Base-by-base conservation (phyloP, 2,329 filamentous ascomycete species). In the Epichloe gansuensis region DNA sequence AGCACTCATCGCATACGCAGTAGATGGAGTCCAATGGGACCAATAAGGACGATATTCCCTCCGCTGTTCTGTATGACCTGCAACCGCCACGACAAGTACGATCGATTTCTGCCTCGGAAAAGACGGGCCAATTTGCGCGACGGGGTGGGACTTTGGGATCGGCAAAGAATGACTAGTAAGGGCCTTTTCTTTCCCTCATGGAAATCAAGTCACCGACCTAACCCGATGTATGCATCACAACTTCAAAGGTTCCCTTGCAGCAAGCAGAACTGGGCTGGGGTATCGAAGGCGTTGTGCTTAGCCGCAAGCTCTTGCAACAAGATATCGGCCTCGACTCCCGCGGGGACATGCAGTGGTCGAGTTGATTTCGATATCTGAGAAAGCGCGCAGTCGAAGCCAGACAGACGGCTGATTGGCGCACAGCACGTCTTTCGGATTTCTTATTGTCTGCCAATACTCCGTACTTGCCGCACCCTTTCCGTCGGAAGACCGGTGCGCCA, bases 401-500 rank as follows among this genome's bases (percentile, higher is more conserved):
- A 23, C n/a, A 13, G 46, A 13, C 49, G 17, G 49, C 40, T 46
- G 49, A 41, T 46, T 40, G 49, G 23, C 36, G 42, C 43, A 46
- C 44, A 35, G 44, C 44, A 46, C 5, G 35, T 15, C 40, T 3
- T 23, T 25, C 6, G 27, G 42, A 15, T 21, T 40, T 25, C 25
- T 13, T 36, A 15, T 35, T n/a, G 36, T 42, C n/a, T 39, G 34
- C 17, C 36, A n/a, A 31, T 34, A 34, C 23, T 45, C 27, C 6
- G 23, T 27, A 7, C 17, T 12, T 4, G 9, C 8, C 27, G 27
- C 27, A 9, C 27, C 25, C 17, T 34, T 39, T 34, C 51, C 51
- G 51, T 53, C 51, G 48, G 48, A 44, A 50, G 39, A 50, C 25
- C 17, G 17, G 34, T n/a, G 27, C 5, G 12, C 31, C 45, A 15